These are phyloP conservation scores for Geum urbanum DNA, from an alignment of 306 rosid species.

Conservation along the genomic window DNA sequence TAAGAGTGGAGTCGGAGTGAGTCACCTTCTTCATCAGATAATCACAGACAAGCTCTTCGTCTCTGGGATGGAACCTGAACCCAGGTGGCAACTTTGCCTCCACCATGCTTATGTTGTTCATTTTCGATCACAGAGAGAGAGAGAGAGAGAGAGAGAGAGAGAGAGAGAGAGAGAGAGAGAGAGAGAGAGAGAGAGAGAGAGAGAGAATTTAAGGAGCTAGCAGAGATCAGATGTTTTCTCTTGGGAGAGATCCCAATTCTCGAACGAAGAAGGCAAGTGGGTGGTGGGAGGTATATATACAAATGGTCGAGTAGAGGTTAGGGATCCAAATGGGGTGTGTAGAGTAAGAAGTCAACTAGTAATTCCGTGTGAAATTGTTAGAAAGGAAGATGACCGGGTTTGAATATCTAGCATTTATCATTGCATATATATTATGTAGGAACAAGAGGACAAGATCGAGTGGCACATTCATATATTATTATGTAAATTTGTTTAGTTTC, in stretches of 20 bases:
- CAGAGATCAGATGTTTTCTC: background rate
- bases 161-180: background rate
- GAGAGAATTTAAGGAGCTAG: too few relatives aligned
- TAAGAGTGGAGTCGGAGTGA: constrained; percentile 45
- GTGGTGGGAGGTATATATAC: constrained; percentile 34
- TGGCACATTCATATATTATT: background rate
- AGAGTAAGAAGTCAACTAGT: constrained; percentile 43
- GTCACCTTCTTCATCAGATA: constrained; percentile 68
- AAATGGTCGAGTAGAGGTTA: constrained; percentile 12
- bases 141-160: constrained; percentile 2
- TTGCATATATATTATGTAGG: too few relatives aligned
- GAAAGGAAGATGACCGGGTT: constrained; percentile 12
- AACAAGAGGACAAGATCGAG: too few relatives aligned
- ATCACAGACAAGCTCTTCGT: constrained; percentile 88
- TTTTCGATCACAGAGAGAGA: constrained; percentile 18
- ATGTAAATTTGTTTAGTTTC: too few relatives aligned
- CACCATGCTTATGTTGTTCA: constrained; percentile 79
- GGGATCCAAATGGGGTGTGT: background rate
- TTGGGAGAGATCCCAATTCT: constrained; percentile 6
- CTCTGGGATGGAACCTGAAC: constrained; percentile 90
- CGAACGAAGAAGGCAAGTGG: constrained; percentile 16
- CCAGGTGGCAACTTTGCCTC: constrained; percentile 89
- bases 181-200: too few relatives aligned
- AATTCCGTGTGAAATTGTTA: constrained; percentile 27
- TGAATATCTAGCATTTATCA: background rate